A percentile compares a stretch with the other conserved stretches of the same genome.
phyloP scores from a whole-genome alignment of 495 filamentous ascomycete species.

The Tuber umbilicatum region DNA sequence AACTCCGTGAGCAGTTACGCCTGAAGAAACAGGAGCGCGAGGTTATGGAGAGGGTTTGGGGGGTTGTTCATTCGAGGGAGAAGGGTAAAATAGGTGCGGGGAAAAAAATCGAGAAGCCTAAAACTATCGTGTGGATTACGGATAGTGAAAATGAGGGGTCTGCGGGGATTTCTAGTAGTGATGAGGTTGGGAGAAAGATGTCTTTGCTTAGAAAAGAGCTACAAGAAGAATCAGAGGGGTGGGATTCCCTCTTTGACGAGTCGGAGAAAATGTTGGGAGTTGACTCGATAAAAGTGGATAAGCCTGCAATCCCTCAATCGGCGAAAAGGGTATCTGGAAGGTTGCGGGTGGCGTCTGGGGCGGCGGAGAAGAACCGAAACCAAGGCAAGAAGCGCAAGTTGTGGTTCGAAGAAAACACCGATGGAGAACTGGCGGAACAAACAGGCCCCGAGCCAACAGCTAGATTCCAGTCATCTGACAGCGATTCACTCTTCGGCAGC shows the following conservation, averaged over 20 bases:
- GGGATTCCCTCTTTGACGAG: constrained; percentile 1
- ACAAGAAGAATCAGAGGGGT: constrained; percentile 1
- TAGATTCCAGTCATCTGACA: neutral
- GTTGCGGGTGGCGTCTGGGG: neutral
- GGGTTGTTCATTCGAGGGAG: neutral
- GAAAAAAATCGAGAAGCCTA: neutral
- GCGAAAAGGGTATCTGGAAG: neutral
- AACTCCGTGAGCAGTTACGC: neutral
- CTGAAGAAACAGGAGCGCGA: neutral
- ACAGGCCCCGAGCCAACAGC: neutral
- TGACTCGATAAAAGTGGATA: neutral
- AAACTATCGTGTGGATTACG: neutral
- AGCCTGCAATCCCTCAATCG: neutral
- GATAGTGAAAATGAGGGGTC: neutral
- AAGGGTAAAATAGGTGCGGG: neutral
- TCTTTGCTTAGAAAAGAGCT: neutral
- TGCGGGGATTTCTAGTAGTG: neutral
- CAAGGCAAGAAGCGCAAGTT: neutral
- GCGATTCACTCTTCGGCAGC: neutral
- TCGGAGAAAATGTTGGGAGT: neutral
- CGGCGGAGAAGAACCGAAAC: neutral
- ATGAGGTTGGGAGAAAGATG: neutral
- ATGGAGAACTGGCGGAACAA: neutral
- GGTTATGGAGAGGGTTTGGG: neutral
- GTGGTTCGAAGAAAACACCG: neutral